These are phyloP conservation scores for Macrophomina phaseolina DNA, from an alignment of 2,329 filamentous ascomycete species.

Conservation along the genomic window DNA sequence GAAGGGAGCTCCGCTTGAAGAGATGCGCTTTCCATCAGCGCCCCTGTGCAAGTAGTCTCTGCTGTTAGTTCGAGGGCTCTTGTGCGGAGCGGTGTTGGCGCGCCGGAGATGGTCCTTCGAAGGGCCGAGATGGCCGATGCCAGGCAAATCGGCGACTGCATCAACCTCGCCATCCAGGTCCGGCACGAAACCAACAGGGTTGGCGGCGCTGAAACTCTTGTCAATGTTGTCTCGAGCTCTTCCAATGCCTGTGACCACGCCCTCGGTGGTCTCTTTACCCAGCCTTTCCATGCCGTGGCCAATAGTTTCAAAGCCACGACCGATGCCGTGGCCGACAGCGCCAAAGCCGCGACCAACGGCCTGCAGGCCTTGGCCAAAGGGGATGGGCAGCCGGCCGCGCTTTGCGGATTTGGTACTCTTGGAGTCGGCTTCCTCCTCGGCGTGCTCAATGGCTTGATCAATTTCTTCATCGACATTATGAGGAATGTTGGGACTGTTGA, in stretches of 20 bases:
- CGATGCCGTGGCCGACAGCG: conserved; percentile 13
- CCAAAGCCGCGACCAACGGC: conserved; percentile 18
- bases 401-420: conserved; percentile 29
- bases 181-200: conserved; percentile 10
- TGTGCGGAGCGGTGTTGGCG: background rate
- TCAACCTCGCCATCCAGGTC: conserved; percentile 14
- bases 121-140: conserved; percentile 3
- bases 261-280: conserved; percentile 10
- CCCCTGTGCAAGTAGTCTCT: conserved; percentile 22
- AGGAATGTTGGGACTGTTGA: conserved; percentile 21
- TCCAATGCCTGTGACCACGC: conserved; percentile 14
- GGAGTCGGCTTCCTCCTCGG: background rate
- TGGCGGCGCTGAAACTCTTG: conserved; percentile 2
- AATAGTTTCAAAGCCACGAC: conserved; percentile 18
- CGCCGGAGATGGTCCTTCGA: conserved; percentile 12
- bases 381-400: conserved; percentile 44
- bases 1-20: background rate
- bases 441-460: conserved; percentile 11
- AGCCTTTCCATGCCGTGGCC: conserved; percentile 23
- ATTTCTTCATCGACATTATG: conserved; percentile 22
- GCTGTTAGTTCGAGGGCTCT: conserved; percentile 8
- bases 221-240: conserved; percentile 1
- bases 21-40: background rate
- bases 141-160: background rate
- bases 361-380: conserved; percentile 33